phyloP scores from a whole-genome alignment of 2,329 filamentous ascomycete genomes.

The Eutypella sp. region DNA sequence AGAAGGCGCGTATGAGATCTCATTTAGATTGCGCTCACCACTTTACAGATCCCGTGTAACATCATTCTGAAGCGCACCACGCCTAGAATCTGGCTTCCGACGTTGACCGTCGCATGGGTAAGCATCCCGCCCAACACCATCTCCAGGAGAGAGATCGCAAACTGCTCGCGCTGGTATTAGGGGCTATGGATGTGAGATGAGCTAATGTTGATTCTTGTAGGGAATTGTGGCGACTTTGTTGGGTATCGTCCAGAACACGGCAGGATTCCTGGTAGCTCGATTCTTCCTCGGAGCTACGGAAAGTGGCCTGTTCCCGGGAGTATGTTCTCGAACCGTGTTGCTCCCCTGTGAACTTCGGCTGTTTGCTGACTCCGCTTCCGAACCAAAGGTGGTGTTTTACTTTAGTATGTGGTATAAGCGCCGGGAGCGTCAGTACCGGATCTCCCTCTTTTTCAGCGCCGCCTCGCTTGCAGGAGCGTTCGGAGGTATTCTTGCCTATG shows the following conservation, averaged over 20 bases:
- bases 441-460: slow-evolving; percentile 52
- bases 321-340: slow-evolving; percentile 37
- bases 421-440: slow-evolving; percentile 48
- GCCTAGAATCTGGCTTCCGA: slow-evolving; percentile 52
- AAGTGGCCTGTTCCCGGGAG: slow-evolving; percentile 46
- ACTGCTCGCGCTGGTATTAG: no score
- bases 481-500: slow-evolving; percentile 51
- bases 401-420: slow-evolving; percentile 51
- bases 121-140: neutral
- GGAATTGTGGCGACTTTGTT: slow-evolving; percentile 48
- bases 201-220: slow-evolving; percentile 4
- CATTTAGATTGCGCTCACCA: slow-evolving; percentile 5
- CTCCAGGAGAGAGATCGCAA: no score
- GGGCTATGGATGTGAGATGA: neutral
- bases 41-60: slow-evolving; percentile 51
- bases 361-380: neutral
- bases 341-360: slow-evolving; percentile 49
- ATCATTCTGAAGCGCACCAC: slow-evolving; percentile 58
- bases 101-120: slow-evolving; percentile 48
- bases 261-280: slow-evolving; percentile 47
- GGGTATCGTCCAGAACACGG: slow-evolving; percentile 44
- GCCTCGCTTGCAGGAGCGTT: slow-evolving; percentile 53
- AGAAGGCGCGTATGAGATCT: slow-evolving; percentile 1
- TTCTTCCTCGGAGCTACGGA: slow-evolving; percentile 54
- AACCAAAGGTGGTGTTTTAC: slow-evolving; percentile 17